phyloP scores from a whole-genome alignment of 2,329 filamentous ascomycete genomes.

The Cytospora schulzeri region DNA sequence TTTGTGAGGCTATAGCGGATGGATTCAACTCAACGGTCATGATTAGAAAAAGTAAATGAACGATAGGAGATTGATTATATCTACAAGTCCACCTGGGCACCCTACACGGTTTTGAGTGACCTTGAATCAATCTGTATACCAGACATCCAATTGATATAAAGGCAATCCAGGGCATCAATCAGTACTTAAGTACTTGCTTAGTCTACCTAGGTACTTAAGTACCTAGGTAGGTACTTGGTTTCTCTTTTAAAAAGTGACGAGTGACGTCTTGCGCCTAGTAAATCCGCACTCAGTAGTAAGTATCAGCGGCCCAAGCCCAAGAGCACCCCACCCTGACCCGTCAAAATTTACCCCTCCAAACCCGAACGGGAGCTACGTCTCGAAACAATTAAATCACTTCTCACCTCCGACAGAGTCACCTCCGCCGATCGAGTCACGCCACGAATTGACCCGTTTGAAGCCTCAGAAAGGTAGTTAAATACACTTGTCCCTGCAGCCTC shows the following conservation, averaged over 20 bases:
- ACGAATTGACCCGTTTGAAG: background rate
- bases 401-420: slow-evolving; percentile 5
- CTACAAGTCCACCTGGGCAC: background rate
- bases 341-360: slow-evolving; percentile 26
- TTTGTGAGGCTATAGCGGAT: background rate
- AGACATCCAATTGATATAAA: no score
- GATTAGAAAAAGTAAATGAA: no score
- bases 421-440: slow-evolving; percentile 23
- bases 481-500: background rate
- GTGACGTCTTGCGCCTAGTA: no score
- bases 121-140: no score
- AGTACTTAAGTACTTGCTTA: no score
- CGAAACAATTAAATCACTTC: slow-evolving; percentile 1
- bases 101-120: background rate
- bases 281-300: no score
- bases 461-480: slow-evolving; percentile 14
- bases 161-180: no score
- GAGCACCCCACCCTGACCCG: slow-evolving; percentile 21
- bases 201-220: no score
- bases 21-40: background rate
- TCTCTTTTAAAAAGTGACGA: no score
- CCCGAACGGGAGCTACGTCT: background rate
- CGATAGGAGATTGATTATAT: background rate
- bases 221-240: no score
- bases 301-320: background rate